Base-by-base conservation (phyloP, 768 basidiomycete genomes). In the Sistotremastrum niveocremeum region DNA sequence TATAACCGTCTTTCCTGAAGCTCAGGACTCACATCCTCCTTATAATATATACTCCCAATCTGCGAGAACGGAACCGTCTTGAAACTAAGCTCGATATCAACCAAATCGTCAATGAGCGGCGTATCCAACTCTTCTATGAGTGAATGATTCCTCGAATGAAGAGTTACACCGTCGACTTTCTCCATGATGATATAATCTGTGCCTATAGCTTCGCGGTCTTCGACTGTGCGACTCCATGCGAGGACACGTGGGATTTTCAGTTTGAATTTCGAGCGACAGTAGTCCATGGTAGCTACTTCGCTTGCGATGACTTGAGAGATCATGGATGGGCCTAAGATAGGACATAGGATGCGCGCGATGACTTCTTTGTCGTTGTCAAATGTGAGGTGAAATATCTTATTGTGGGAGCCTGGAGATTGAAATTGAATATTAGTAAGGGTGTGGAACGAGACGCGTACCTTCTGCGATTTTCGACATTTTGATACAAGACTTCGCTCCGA, bases 201-300 rank as follows among this genome's bases (percentile, higher is more conserved):
- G 10, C 62, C 59, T 3, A 64, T 57, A 33, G 52, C 50, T 7
- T 55, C 60, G n/a, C 29, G 12, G 30, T 49, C 48, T 5, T 57
- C 54, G 29, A 42, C 39, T 31, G 56, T 20, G 2, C 20, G 51
- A 42, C 52, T 58, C 63, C 62, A 65, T 34, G 57, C 49, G 39
- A 61, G 48, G 12, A 66, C 54, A 10, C 48, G 51, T 5, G 65
- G 62, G 31, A 57, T 55, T 4, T 57, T 60, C 28, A 65, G 34
- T 8, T 49, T 48, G 29, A 64, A 58, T 28, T 49, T 40, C 28
- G 47, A 51, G 28, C 58, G 58, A 34, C 53, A 47, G 44, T 55
- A 65, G 29, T 65, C 54, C 50, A 65, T 57, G 3, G 65, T 66
- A 9, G 63, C 65, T 4, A 64, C 65, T 44, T 65, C 65, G 44